A percentile compares a stretch with the other conserved stretches of the same genome.
Evolutionary conservation across 352 stramenopile genomes (phyloP).

Genomic region (Plasmopara viticola): DNA sequence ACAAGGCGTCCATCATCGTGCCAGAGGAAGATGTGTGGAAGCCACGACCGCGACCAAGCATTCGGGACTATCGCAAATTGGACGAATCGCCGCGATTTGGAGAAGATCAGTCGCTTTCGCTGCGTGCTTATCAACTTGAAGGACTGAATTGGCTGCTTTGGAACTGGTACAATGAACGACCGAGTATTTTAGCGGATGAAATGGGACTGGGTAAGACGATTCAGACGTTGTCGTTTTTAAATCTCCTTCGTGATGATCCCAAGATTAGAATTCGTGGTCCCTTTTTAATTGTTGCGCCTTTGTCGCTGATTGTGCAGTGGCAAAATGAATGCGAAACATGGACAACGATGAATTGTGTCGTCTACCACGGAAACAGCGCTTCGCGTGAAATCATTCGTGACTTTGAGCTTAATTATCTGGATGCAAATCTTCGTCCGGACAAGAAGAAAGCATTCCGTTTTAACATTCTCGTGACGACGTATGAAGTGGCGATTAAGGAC

Average conservation of each 20-base stretch:
- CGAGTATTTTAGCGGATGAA: slow-evolving; percentile 85
- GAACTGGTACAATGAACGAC: slow-evolving; percentile 88
- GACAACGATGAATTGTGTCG: slow-evolving; percentile 98
- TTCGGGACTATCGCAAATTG: slow-evolving; percentile 84
- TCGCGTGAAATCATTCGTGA: slow-evolving; percentile 92
- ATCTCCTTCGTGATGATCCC: slow-evolving; percentile 87
- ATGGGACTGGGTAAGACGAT: slow-evolving; percentile 94
- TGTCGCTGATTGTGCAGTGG: slow-evolving; percentile 99
- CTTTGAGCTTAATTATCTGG: slow-evolving; percentile 92
- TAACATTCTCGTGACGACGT: slow-evolving; percentile 88
- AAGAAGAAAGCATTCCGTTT: slow-evolving; percentile 87
- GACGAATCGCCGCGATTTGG: slow-evolving; percentile 74
- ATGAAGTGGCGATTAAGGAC: slow-evolving; percentile 88
- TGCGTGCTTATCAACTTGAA: slow-evolving; percentile 84
- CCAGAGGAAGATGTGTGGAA: slow-evolving; percentile 61
- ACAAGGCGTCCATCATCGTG: slow-evolving; percentile 47
- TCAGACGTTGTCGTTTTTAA: slow-evolving; percentile 91
- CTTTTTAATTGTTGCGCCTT: slow-evolving; percentile 97
- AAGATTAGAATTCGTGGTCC: slow-evolving; percentile 89
- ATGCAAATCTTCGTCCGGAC: slow-evolving; percentile 56
- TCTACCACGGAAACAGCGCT: slow-evolving; percentile 96
- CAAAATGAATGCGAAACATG: slow-evolving; percentile 98
- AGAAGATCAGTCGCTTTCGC: slow-evolving; percentile 56
- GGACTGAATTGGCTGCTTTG: slow-evolving; percentile 86
- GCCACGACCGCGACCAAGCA: slow-evolving; percentile 46